Conservation (phyloP, 768 basidiomycete genomes). For the Clathrus columnatus region DNA sequence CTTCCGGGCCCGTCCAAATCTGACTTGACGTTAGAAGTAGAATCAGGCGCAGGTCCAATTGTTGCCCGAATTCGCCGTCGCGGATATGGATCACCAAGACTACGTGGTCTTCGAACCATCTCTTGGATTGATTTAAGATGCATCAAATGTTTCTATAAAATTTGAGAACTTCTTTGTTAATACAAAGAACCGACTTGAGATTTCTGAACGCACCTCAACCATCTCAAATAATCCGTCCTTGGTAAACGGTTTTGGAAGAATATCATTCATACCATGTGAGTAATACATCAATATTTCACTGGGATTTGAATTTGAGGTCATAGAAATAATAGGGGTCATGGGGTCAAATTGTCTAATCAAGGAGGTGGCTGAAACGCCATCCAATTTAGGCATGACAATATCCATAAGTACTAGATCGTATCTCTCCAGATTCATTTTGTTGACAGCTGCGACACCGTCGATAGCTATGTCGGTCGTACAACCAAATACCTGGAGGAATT, state of each 20-base stretch:
- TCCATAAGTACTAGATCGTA: slow-evolving; percentile 98
- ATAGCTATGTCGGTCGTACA: slow-evolving; percentile 92
- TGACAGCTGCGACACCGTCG: slow-evolving; percentile 85
- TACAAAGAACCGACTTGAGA: slow-evolving; percentile 5
- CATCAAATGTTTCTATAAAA: slow-evolving; percentile 66
- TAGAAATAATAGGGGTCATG: slow-evolving; percentile 94
- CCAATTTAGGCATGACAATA: slow-evolving; percentile 88
- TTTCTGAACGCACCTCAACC: slow-evolving; percentile 59
- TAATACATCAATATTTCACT: slow-evolving; percentile 90
- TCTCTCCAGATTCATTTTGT: slow-evolving; percentile 93
- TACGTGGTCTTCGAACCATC: slow-evolving; percentile 55
- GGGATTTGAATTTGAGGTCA: slow-evolving; percentile 93
- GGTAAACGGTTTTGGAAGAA: slow-evolving; percentile 95
- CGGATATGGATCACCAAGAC: slow-evolving; percentile 49
- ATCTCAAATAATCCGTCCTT: slow-evolving; percentile 84
- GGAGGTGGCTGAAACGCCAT: slow-evolving; percentile 85
- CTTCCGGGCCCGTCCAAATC: no score
- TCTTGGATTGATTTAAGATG: slow-evolving; percentile 83
- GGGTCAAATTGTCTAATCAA: slow-evolving; percentile 92
- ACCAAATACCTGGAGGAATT: slow-evolving; percentile 92
- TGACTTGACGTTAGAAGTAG: no score
- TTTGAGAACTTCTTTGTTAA: background rate
- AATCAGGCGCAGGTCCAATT: no score
- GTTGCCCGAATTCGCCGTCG: no score
- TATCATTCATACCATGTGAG: slow-evolving; percentile 90